Percentiles rank a stretch among this genome's conserved stretches.
Evolutionary conservation across 371 early-diverging fungal genomes (phyloP).

Genomic region (Blyttiomyces sp.): DNA sequence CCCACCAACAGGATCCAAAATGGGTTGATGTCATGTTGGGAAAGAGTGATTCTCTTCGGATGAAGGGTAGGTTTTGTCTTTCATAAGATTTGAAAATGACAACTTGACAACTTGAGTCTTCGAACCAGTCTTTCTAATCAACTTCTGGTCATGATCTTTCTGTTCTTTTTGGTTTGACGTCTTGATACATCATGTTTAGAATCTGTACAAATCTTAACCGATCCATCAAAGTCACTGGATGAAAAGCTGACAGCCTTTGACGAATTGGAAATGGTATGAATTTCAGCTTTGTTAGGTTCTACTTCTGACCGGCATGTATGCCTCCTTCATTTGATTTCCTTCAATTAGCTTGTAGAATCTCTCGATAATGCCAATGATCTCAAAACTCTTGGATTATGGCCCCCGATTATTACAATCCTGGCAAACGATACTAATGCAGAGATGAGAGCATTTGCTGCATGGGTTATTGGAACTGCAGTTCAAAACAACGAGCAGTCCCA

Average conservation of each 20-base stretch:
- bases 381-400: conserved; percentile 86
- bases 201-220: conserved; percentile 60
- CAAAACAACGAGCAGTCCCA: conserved; percentile 91
- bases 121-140: no score
- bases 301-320: no score
- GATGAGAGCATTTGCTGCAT: conserved; percentile 73
- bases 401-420: conserved; percentile 63
- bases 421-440: conserved; percentile 47
- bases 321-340: neutral
- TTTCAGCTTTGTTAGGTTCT: neutral
- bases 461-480: conserved; percentile 90
- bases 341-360: conserved; percentile 74
- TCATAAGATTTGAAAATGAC: no score
- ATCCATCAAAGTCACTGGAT: conserved; percentile 57
- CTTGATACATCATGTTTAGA: conserved; percentile 45
- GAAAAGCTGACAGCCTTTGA: conserved; percentile 80
- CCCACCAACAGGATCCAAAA: conserved; percentile 76
- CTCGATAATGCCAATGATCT: conserved; percentile 93
- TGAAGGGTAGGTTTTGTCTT: conserved; percentile 61
- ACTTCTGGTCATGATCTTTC: neutral
- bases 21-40: conserved; percentile 89
- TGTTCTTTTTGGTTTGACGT: neutral
- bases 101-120: neutral
- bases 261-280: conserved; percentile 79
- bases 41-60: conserved; percentile 81